Evolutionary conservation across 306 rosid genomes (phyloP).

Genomic region (Prunus kanzakura): DNA sequence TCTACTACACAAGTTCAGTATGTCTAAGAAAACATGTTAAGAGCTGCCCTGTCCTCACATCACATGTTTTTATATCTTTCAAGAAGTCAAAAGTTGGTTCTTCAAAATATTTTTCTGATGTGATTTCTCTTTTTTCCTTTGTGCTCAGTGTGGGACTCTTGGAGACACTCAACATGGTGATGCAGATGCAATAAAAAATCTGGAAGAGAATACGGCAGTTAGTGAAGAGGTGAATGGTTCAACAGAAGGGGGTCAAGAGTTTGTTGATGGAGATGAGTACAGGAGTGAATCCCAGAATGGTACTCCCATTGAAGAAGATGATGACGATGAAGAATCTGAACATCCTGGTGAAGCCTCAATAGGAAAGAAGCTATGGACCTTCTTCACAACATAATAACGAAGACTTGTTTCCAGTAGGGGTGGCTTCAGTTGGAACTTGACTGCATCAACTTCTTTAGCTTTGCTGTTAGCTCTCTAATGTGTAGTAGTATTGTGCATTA

Average conservation of each 20-base stretch:
- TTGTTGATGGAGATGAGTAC: conserved; percentile 32
- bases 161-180: conserved; percentile 39
- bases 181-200: conserved; percentile 34
- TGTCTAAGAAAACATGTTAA: not conserved
- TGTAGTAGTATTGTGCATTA: conserved; percentile 43
- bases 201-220: conserved; percentile 32
- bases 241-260: conserved; percentile 38
- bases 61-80: not conserved
- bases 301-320: conserved; percentile 24
- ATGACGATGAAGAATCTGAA: conserved; percentile 41
- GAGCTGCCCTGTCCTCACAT: not conserved
- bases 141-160: conserved; percentile 44
- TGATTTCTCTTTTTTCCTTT: not conserved
- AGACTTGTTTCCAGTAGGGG: conserved; percentile 16
- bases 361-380: conserved; percentile 86
- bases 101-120: not conserved
- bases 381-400: conserved; percentile 59
- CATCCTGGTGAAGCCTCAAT: conserved; percentile 85
- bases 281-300: conserved; percentile 58
- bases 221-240: conserved; percentile 95
- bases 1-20: not conserved
- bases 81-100: not conserved
- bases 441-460: conserved; percentile 46
- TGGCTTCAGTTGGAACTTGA: conserved; percentile 33
- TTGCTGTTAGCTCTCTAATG: conserved; percentile 41